These are phyloP conservation scores for Trifolium subterraneum DNA, from an alignment of 306 rosid species.

Conservation along the genomic window DNA sequence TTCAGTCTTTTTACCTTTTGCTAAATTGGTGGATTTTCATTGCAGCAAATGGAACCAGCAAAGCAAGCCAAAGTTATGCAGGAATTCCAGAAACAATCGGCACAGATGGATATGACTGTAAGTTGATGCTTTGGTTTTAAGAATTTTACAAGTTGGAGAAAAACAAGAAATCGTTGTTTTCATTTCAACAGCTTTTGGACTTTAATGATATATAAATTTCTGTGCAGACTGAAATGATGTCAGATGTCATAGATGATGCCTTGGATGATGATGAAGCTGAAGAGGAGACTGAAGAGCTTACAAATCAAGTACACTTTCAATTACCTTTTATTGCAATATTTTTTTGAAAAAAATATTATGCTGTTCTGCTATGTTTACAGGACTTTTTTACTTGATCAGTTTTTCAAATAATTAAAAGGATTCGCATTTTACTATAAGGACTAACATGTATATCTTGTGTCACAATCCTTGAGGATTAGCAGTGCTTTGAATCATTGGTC, in stretches of 20 bases:
- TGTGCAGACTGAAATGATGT: slow-evolving; percentile 98
- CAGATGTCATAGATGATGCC: slow-evolving; percentile 94
- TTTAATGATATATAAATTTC: slow-evolving; percentile 33
- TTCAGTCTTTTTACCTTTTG: slow-evolving; percentile 6
- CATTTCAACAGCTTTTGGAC: slow-evolving; percentile 35
- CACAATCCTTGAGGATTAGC: slow-evolving; percentile 15
- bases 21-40: slow-evolving; percentile 44
- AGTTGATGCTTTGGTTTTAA: slow-evolving; percentile 46
- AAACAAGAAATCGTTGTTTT: slow-evolving; percentile 14
- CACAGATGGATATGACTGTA: slow-evolving; percentile 99
- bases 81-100: slow-evolving; percentile 95
- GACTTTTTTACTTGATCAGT: slow-evolving; percentile 5
- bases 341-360: not conserved
- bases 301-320: slow-evolving; percentile 73
- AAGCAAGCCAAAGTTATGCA: slow-evolving; percentile 80
- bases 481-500: slow-evolving; percentile 18
- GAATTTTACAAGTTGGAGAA: slow-evolving; percentile 21
- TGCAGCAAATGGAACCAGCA: slow-evolving; percentile 95
- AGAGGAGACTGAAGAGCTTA: slow-evolving; percentile 95
- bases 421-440: slow-evolving; percentile 14
- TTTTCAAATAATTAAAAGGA: slow-evolving; percentile 28
- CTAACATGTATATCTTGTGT: slow-evolving; percentile 3
- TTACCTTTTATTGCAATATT: slow-evolving; percentile 34
- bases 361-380: not conserved
- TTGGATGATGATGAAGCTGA: slow-evolving; percentile 94